Base-by-base conservation (phyloP, 495 filamentous ascomycete species). In the Penicillium cataractarum region DNA sequence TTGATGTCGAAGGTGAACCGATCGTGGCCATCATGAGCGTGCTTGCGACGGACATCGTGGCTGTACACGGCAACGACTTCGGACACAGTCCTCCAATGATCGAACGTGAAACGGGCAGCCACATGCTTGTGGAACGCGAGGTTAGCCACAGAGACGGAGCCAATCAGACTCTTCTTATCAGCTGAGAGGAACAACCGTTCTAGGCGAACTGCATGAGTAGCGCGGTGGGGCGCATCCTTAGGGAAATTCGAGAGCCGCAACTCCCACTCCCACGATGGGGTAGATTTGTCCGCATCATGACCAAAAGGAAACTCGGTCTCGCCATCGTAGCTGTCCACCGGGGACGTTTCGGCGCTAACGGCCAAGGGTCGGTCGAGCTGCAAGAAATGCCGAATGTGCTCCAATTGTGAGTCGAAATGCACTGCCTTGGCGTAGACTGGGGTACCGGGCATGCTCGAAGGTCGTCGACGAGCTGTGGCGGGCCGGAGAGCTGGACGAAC, bases 71-170 rank as follows among this genome's bases (percentile, higher is more conserved):
- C 96, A 42, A 84, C 82, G 4, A 99, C 90, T 72, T 99, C 95
- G 2, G 95, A 99, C 3, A 93, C 93, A 0, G 95, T 99, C 79
- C 94, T 96, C 95, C 95, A 99, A 72, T 93, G 93, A 75, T 99
- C 95, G 58, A 98, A 85, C 0, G 96, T 98, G 71, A 99, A 99
- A 29, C 95, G 86, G 73, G 92, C 92, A 22, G 89, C 86, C 40
- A 99, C 93, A 10, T 79, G 72, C 73, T 99, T 99, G 46, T 96
- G 87, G 78, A 95, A 99, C 1, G 92, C 86, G 21, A 98, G 75
- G 73, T 99, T 99, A 66, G 90, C 88, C 55, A 94, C 92, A 21
- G 88, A 91, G 24, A 96, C 84, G 19, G 85, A 87, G 13, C 95
- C 96, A 59, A 97, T 80, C 65, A 99, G 75, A 21, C 81, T 90